phyloP scores from a whole-genome alignment of 2,329 filamentous ascomycete species.

The Colletotrichum eleusines region DNA sequence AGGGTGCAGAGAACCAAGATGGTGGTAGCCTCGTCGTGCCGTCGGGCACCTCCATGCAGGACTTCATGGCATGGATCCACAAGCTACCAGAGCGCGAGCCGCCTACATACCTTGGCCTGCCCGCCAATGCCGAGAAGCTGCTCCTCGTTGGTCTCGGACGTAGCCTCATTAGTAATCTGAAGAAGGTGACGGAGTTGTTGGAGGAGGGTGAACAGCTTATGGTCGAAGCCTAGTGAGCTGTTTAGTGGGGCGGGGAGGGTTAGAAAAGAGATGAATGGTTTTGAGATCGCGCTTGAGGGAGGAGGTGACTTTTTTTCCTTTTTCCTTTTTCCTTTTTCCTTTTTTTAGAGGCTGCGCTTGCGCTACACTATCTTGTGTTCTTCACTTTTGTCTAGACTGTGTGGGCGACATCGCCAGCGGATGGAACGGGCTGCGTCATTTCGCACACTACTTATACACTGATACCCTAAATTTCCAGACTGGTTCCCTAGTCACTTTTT shows the following conservation, averaged over 20 bases:
- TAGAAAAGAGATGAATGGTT: neutral
- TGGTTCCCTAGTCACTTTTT: neutral
- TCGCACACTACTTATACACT: constrained; percentile 8
- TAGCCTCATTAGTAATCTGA: constrained; percentile 85
- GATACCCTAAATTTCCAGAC: constrained; percentile 12
- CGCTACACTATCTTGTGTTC: neutral
- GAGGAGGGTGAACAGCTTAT: constrained; percentile 95
- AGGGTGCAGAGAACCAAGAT: constrained; percentile 68
- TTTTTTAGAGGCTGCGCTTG: neutral
- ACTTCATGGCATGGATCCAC: constrained; percentile 94
- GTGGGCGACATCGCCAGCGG: neutral
- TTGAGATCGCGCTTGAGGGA: too few species aligned
- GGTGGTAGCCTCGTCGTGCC: constrained; percentile 79
- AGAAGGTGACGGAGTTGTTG: constrained; percentile 85
- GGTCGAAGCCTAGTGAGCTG: constrained; percentile 64
- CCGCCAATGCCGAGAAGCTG: constrained; percentile 96
- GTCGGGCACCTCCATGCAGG: constrained; percentile 81
- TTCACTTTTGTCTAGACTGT: neutral
- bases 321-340: neutral
- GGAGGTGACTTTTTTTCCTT: neutral
- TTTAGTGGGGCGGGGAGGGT: neutral
- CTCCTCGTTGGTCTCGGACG: constrained; percentile 88
- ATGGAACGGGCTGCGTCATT: neutral
- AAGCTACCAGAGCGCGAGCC: constrained; percentile 94
- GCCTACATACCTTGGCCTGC: constrained; percentile 92